Evolutionary conservation across 2,329 filamentous ascomycete genomes (phyloP), one percentile per base, ranked within the genome.

Genomic region (Davidsoniella australis): DNA sequence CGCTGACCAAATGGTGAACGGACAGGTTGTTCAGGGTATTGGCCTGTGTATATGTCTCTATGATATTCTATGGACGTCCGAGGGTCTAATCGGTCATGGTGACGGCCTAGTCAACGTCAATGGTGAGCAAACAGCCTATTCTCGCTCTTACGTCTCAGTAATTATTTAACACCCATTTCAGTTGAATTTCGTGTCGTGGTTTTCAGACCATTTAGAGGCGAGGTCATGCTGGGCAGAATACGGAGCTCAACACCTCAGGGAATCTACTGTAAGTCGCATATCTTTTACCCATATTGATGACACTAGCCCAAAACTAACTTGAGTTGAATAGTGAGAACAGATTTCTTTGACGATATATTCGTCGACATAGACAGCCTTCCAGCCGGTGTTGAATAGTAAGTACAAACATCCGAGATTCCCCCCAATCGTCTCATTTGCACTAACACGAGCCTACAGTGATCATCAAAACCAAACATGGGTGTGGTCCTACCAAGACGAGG

Each of bases 311-410:
- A 26, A 36, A 9, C 47, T 54, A 44, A 52, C 49, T 18, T 48
- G 6, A 3, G 5, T 12, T 5, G 5, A 6, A 43, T 26, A 55
- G 54, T 96, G 53, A 78, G 80, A 45, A 81, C 88, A 3, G 85
- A 94, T 54, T 98, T 98, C 63, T 98, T 95, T 57, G 84, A 89
- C 57, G 88, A 96, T 55, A 86, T 98, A 29, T 81, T 85, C 52
- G 78, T 96, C 54, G 85, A 75, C 1, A 77, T 75, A 36, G 73
- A 78, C 49, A 77, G 85, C 55, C 71, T 94, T 3, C 83, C 87
- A 38, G 76, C 83, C 24, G 78, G 77, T n/a, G 78, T 80, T 23
- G 73, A 76, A 60, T 94, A 85, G 82, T 87, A 65, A 66, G 79
- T 66, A 23, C 29, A 38, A 18, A 37, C 16, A 38, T 5, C 20